Conservation (phyloP, 305 asterid genomes). For the Fraxinus velutina region DNA sequence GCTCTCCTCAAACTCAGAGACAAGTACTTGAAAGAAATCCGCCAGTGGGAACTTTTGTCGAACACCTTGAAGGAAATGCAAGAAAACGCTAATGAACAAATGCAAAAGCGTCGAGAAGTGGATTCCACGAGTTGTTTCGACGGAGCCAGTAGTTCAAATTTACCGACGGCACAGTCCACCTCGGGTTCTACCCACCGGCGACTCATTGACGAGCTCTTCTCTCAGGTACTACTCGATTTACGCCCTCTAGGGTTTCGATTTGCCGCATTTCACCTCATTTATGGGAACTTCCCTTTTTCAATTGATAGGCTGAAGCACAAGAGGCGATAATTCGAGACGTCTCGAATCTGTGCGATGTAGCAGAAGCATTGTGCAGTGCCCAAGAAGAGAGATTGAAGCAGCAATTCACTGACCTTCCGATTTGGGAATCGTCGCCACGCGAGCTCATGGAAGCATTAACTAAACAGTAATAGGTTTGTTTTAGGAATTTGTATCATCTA, state of each 20-base stretch:
- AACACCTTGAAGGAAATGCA: slow-evolving; percentile 53
- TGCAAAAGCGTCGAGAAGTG: slow-evolving; percentile 27
- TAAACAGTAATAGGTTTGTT: slow-evolving; percentile 26
- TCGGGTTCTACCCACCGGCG: slow-evolving; percentile 32
- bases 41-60: slow-evolving; percentile 72
- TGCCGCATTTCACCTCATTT: neutral
- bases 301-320: slow-evolving; percentile 63
- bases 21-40: slow-evolving; percentile 47
- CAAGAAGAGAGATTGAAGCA: slow-evolving; percentile 57
- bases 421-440: slow-evolving; percentile 65
- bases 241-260: neutral
- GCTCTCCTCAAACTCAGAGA: slow-evolving; percentile 55
- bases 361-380: slow-evolving; percentile 55
- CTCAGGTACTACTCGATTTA: slow-evolving; percentile 41
- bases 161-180: slow-evolving; percentile 1
- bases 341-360: slow-evolving; percentile 56
- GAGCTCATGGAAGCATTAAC: slow-evolving; percentile 57
- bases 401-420: slow-evolving; percentile 51
- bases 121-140: slow-evolving; percentile 28
- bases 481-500: slow-evolving; percentile 7
- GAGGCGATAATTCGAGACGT: slow-evolving; percentile 49
- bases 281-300: neutral
- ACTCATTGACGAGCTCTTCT: slow-evolving; percentile 53
- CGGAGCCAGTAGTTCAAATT: slow-evolving; percentile 28
- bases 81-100: slow-evolving; percentile 27